Conservation (phyloP, 1,139 yeast genomes). For the Wickerhamiella infanticola region DNA sequence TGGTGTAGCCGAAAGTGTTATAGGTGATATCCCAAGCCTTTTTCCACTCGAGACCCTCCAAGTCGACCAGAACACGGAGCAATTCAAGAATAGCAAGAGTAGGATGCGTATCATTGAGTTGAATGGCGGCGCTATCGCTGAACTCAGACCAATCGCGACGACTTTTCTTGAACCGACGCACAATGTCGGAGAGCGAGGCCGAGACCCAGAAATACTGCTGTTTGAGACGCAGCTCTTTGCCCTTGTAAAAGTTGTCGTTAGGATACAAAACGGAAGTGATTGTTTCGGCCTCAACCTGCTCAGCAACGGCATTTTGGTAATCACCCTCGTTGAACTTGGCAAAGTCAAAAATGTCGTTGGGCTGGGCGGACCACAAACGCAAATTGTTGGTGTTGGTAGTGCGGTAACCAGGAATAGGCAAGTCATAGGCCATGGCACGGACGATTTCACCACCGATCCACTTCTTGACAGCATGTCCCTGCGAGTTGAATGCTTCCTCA, state of each 20-base stretch:
- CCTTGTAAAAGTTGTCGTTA: slow-evolving; percentile 79
- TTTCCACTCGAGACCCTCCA: slow-evolving; percentile 69
- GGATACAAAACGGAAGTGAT: slow-evolving; percentile 87
- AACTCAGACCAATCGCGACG: slow-evolving; percentile 70
- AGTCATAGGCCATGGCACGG: slow-evolving; percentile 82
- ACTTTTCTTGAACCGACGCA: slow-evolving; percentile 74
- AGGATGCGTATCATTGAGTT: slow-evolving; percentile 91
- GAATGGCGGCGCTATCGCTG: slow-evolving; percentile 79
- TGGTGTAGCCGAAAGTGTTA: slow-evolving; percentile 76
- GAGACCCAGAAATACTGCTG: slow-evolving; percentile 97
- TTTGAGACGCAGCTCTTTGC: slow-evolving; percentile 82
- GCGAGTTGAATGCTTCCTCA: slow-evolving; percentile 41
- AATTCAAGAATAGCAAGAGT: slow-evolving; percentile 82
- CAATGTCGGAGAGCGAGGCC: slow-evolving; percentile 81
- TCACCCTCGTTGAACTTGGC: slow-evolving; percentile 86
- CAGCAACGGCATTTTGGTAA: slow-evolving; percentile 67
- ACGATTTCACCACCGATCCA: slow-evolving; percentile 90
- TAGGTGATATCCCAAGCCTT: slow-evolving; percentile 78
- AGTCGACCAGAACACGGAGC: slow-evolving; percentile 71
- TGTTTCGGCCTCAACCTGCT: slow-evolving; percentile 80
- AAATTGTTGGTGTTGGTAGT: slow-evolving; percentile 76
- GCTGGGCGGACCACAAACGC: slow-evolving; percentile 82
- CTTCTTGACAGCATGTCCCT: slow-evolving; percentile 36
- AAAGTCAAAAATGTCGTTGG: slow-evolving; percentile 85
- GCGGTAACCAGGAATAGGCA: slow-evolving; percentile 84